Base-by-base conservation (phyloP, 352 stramenopile genomes). In the Globisporangium carolinianum region DNA sequence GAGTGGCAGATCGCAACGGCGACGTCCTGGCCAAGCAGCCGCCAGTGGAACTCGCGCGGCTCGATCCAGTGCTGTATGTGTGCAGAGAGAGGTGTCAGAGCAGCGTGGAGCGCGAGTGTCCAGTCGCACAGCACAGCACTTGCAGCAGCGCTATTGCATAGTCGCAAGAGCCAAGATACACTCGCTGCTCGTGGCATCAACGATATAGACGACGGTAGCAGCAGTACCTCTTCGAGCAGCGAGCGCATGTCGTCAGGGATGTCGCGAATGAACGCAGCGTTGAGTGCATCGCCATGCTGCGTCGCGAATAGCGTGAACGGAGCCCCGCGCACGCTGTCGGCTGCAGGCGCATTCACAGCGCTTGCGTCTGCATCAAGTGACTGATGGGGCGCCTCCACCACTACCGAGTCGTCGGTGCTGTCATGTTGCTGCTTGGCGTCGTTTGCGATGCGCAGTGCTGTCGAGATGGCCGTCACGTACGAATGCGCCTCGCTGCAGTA, bases 401-500 rank as follows among this genome's bases (percentile, higher is more conserved):
- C 2, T 9, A 14, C 10, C 2, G 45, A 4, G 17, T 49, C 45
- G 11, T n/a, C 45, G 12, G 6, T 12, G 17, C 45, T n/a, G 10
- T 39, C 47, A 1, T 54, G 14, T 10, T 56, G 17, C 17, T 54
- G 14, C 7, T 55, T 35, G 15, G 17, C 18, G n/a, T 51, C 58
- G 0, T 60, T 24, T 4, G 46, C 60, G 39, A 10, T 14, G 42
- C 48, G 49, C 10, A 74, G 47, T 18, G 68, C 79, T n/a, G 63
- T 55, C 32, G 73, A 63, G 36, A 98, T 60, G 5, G 83, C 77
- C 9, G 78, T 69, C 8, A 94, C 76, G 53, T 94, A 97, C 53
- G 87, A 87, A 61, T 89, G 89, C 53, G 91, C 91, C 68, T 98
- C 89, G 56, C 79, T 94, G 73, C 86, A 96, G 72, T 97, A 97